Evolutionary conservation across 1,139 yeast species (phyloP), one percentile per base, ranked within the genome.

Genomic region (Kluyveromyces marxianus): DNA sequence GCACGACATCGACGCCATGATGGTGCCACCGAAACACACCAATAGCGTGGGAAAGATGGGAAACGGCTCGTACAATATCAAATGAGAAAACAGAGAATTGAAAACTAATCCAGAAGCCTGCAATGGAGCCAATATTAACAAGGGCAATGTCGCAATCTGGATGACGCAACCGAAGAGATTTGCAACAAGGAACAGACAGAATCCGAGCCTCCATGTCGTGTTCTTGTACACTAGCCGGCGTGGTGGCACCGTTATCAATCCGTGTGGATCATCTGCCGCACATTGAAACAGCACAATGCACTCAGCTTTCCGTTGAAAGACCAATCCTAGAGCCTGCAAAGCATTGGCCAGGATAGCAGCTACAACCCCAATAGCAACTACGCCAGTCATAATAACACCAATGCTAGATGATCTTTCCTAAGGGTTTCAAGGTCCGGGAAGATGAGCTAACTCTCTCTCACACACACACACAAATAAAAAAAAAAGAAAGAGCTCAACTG

Each of bases 51-150:
- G 96, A 6, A 67, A 53, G 2, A 77, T 68, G 2, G 90, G 74
- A 62, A 86, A 84, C 0, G 71, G 70, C 59, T 89, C 96, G 14
- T 81, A 73, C 7, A 88, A 75, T 24, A 89, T 63, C 27, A 86
- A 53, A 27, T 84, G 62, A 42, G 95, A 86, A 55, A 89, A 83
- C 7, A 86, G 65, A 1, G 94, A 79, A 64, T 89, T 89, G 70
- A 89, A 88, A 3, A 88, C 90, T 33, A 89, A 72, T 0, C 96
- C 96, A 14, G 83, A 80, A 31, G 95, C 89, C 63, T 89, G 96
- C 43, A 89, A 67, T 0, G 96, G 96, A 33, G 90, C 81, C 47
- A 88, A 65, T 2, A 89, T 75, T 42, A 88, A 83, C 50, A 89
- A 69, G 0, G 96, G 96, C 38, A 89, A 69, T 1, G 96, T 84